Conservation (phyloP, 1,284 basidiomycete species). For the Fomitopsis palustris region DNA sequence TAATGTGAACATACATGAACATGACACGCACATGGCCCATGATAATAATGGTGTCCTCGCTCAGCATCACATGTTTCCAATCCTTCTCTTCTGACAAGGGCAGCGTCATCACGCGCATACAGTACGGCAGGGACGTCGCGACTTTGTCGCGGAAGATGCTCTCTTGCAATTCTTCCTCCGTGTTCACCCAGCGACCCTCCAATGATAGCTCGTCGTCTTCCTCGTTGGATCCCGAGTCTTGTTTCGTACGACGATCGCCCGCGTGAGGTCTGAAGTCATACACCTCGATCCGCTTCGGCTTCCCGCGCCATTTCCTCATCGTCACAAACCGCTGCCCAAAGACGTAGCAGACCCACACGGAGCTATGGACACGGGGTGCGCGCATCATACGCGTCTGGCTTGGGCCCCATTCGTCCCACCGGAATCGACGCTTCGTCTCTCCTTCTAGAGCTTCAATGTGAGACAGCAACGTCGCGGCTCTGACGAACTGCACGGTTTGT, state of each 20-base stretch:
- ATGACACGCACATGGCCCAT: conserved; percentile 38
- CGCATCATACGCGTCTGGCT: conserved; percentile 39
- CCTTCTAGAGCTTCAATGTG: conserved; percentile 24
- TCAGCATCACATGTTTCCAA: conserved; percentile 42
- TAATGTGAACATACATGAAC: background rate
- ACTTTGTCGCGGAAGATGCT: conserved; percentile 36
- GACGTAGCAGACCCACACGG: conserved; percentile 58
- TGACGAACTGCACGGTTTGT: conserved; percentile 43
- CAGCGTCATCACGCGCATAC: conserved; percentile 24
- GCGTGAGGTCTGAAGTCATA: conserved; percentile 53
- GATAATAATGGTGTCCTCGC: conserved; percentile 50
- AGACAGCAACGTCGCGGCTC: conserved; percentile 41
- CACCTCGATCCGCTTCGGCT: conserved; percentile 14
- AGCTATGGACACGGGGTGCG: conserved; percentile 30
- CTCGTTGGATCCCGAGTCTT: background rate
- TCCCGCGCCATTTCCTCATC: conserved; percentile 15
- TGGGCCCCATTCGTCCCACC: conserved; percentile 55
- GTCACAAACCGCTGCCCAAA: conserved; percentile 46
- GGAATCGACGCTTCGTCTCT: conserved; percentile 26
- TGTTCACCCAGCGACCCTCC: conserved; percentile 9
- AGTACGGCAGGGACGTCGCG: conserved; percentile 43
- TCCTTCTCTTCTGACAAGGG: conserved; percentile 15
- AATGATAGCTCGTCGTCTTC: background rate
- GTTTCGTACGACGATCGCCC: conserved; percentile 27
- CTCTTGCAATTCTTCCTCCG: conserved; percentile 19